phyloP scores from a whole-genome alignment of 495 filamentous ascomycete species.

The Hypoxylon cercidicola region DNA sequence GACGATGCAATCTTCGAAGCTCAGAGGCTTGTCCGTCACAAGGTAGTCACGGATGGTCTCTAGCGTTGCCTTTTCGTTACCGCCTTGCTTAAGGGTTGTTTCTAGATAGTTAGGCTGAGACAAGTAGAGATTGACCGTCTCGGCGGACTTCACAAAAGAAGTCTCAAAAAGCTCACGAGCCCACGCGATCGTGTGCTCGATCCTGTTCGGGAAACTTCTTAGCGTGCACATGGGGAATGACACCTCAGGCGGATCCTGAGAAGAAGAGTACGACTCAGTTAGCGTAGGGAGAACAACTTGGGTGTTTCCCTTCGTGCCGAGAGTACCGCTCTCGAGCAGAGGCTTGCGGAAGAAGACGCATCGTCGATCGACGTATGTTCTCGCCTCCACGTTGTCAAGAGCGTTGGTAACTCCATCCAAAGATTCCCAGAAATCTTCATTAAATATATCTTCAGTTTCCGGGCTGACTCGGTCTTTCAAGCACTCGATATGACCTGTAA shows the following conservation, averaged over 20 bases:
- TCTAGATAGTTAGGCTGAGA: constrained; percentile 91
- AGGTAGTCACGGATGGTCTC: constrained; percentile 90
- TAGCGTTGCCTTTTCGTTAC: constrained; percentile 95
- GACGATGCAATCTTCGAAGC: constrained; percentile 92
- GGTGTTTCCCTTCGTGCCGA: constrained; percentile 98
- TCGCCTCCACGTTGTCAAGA: constrained; percentile 96
- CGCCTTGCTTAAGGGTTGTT: constrained; percentile 88
- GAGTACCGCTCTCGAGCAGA: constrained; percentile 93
- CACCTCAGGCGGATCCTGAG: constrained; percentile 97
- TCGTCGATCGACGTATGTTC: constrained; percentile 95
- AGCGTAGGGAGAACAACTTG: constrained; percentile 91
- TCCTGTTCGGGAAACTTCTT: constrained; percentile 97
- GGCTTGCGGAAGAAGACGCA: constrained; percentile 99
- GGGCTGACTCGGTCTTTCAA: constrained; percentile 89
- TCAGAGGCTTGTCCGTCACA: constrained; percentile 91
- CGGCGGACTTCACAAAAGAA: constrained; percentile 91
- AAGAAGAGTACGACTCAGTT: constrained; percentile 98
- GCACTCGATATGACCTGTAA: constrained; percentile 83
- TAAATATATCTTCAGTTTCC: constrained; percentile 95
- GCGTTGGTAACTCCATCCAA: constrained; percentile 96
- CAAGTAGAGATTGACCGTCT: constrained; percentile 95
- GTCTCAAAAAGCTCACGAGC: constrained; percentile 93
- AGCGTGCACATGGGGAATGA: constrained; percentile 99
- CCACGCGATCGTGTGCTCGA: constrained; percentile 99
- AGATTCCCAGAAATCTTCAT: constrained; percentile 92